Conservation (phyloP, 257 asterid genomes). For the Solanum gracilifrons region DNA sequence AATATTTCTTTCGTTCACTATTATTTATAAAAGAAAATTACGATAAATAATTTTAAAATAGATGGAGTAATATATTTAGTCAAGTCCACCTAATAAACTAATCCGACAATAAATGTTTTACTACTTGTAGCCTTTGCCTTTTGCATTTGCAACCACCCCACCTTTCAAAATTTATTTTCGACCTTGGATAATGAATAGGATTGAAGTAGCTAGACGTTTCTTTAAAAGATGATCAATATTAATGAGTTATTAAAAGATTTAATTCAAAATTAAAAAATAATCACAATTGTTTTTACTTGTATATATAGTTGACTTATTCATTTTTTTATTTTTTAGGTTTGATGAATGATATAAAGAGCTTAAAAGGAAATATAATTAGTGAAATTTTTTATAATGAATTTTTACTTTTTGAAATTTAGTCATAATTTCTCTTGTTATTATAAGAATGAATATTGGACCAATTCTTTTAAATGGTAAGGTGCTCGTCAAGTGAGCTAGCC, state of each 20-base stretch:
- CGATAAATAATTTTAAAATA: neutral
- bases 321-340: too few species aligned
- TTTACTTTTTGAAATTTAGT: neutral
- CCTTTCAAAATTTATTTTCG: constrained; percentile 1
- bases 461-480: neutral
- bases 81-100: constrained; percentile 51
- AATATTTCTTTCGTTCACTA: neutral
- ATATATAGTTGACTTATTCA: neutral
- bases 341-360: neutral
- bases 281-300: neutral
- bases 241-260: neutral
- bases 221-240: neutral
- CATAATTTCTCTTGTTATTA: too few species aligned
- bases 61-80: constrained; percentile 6
- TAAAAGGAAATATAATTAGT: neutral
- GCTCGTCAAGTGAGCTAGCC: neutral
- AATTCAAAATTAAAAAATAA: neutral
- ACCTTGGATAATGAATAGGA: neutral
- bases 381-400: neutral
- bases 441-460: neutral
- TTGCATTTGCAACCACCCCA: constrained; percentile 46
- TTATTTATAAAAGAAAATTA: neutral
- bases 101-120: constrained; percentile 36
- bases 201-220: neutral
- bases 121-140: constrained; percentile 19